Base-by-base conservation (phyloP, 1,139 yeast species). In the Yamadazyma dendronema region DNA sequence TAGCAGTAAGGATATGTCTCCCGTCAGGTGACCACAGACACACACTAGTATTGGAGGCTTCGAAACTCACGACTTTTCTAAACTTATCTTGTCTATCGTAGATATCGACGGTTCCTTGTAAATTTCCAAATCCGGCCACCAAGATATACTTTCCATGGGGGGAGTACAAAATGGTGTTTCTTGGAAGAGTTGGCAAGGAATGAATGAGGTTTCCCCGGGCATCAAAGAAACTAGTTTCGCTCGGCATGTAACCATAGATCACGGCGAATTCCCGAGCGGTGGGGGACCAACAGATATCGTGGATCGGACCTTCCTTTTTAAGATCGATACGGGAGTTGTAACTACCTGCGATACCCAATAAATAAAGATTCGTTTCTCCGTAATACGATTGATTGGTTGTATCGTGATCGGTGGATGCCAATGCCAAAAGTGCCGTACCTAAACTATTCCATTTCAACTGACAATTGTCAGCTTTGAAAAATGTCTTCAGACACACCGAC, bases 1-100 rank as follows among this genome's bases (percentile, higher is more conserved):
- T 94, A 17, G 98, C 98, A 14, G 97, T 90, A 59, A 94, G 68
- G 42, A 94, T 81, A 56, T 76, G 88, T 55, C 95, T 79, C 28
- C 98, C 97, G 65, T 94, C 95, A n/a, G 99, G 98, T 3, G 95
- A 83, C 98, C 98, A 94, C 60, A 86, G 89, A 61, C 97, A 90
- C 33, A 84, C 95, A 21, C 95, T 84, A 10, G 97, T 89, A 65
- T 94, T 94, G 33, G 96, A 68, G 3, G 97, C 98, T 57, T 87
- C 89, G 57, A 92, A 85, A 25, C 88, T 76, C 13, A 89, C 72
- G 37, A 92, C 77, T 61, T 87, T 86, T 42, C 74, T 65, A 60
- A 89, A 92, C 61, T 86, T 86, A 57, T 84, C 81, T 60, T 84
- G 89, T 59, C 97, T 85, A 67, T 94, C 98, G 58, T 90, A 84